These are phyloP conservation scores for Coccomyxa subellipsoidea DNA, from an alignment of 163 green algal species.

Conservation along the genomic window DNA sequence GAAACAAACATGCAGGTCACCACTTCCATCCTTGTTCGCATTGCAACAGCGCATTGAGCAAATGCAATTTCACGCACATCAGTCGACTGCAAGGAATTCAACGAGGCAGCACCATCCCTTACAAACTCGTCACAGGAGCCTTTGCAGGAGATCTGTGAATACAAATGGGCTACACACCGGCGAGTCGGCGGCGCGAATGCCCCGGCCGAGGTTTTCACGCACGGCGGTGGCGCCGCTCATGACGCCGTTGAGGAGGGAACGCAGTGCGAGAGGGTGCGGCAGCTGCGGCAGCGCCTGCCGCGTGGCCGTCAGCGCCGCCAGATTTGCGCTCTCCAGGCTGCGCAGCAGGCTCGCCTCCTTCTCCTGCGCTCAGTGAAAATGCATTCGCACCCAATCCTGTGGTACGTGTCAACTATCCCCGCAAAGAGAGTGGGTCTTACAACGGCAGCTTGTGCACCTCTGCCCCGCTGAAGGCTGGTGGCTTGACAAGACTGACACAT, in stretches of 20 bases:
- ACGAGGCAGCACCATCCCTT: too few relatives aligned
- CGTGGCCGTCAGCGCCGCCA: not conserved
- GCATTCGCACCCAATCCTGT: not conserved
- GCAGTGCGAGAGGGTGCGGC: constrained; percentile 3
- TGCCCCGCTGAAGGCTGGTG: not conserved
- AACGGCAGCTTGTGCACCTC: not conserved
- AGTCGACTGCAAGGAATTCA: too few relatives aligned
- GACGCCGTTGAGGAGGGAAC: not conserved
- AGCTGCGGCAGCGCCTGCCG: not conserved
- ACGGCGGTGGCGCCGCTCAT: not conserved
- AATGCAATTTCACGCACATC: too few relatives aligned
- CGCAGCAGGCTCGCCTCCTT: constrained; percentile 2
- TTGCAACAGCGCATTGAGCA: too few relatives aligned
- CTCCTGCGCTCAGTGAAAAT: not conserved
- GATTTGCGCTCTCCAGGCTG: not conserved
- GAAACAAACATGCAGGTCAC: too few relatives aligned
- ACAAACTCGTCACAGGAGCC: too few relatives aligned
- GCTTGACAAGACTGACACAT: too few relatives aligned
- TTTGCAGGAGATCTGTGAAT: too few relatives aligned
- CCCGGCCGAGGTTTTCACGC: not conserved
- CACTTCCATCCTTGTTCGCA: too few relatives aligned
- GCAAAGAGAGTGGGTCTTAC: not conserved
- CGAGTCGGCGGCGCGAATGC: too few relatives aligned
- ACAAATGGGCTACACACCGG: too few relatives aligned
- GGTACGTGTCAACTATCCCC: not conserved